Evolutionary conservation across 768 basidiomycete genomes (phyloP).

Genomic region (Kwoniella sp.): DNA sequence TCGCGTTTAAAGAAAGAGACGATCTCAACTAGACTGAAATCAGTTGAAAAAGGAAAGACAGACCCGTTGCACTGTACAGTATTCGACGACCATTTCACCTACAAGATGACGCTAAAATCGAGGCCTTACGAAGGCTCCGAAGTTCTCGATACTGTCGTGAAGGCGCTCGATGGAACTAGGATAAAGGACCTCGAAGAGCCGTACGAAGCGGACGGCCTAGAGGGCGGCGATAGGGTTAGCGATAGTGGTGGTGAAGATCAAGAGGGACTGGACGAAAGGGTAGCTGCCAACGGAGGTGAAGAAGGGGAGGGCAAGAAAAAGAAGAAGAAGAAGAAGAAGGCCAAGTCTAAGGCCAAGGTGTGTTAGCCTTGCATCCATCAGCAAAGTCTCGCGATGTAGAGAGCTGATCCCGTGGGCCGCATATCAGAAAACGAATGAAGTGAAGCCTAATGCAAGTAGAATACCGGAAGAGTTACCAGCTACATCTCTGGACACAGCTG

Average conservation of each 20-base stretch:
- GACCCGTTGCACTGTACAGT: too few relatives aligned
- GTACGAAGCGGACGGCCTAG: not conserved
- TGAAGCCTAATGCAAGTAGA: constrained; percentile 4
- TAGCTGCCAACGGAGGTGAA: not conserved
- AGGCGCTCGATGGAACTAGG: not conserved
- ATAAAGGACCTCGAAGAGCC: not conserved
- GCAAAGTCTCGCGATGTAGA: too few relatives aligned
- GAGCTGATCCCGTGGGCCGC: not conserved
- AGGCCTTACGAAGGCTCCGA: not conserved
- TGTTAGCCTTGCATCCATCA: too few relatives aligned
- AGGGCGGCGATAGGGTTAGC: not conserved
- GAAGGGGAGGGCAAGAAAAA: constrained; percentile 14
- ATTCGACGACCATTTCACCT: not conserved
- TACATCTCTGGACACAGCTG: constrained; percentile 15
- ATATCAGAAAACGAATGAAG: not conserved
- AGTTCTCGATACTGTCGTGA: not conserved
- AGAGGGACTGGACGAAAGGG: not conserved
- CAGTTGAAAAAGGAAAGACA: too few relatives aligned
- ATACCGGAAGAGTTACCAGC: constrained; percentile 26
- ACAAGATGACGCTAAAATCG: not conserved
- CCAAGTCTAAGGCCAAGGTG: constrained; percentile 20
- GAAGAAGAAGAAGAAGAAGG: constrained; percentile 32
- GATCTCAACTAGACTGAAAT: too few relatives aligned
- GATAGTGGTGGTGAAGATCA: constrained; percentile 4
- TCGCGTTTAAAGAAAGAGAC: too few relatives aligned